phyloP scores from a whole-genome alignment of 345 rosid genomes.

The Aquilaria sinensis region DNA sequence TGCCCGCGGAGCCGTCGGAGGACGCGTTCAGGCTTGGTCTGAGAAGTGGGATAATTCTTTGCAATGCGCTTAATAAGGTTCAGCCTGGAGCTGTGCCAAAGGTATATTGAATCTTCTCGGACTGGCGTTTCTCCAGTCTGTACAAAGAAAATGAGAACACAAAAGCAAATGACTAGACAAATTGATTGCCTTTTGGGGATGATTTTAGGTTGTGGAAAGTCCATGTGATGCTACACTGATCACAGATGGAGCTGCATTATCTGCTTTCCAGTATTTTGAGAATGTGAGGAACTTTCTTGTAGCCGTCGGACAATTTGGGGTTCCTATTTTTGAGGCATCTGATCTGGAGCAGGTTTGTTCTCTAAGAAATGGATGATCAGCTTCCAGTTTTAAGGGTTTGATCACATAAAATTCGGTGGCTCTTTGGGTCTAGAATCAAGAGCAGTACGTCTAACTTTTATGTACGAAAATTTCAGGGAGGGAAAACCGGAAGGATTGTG shows the following conservation, averaged over 20 bases:
- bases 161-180: not conserved
- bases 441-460: conserved; percentile 4
- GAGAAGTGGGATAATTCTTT: conserved; percentile 81
- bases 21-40: conserved; percentile 79
- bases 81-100: conserved; percentile 74
- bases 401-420: not conserved
- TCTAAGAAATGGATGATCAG: not conserved
- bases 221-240: conserved; percentile 65
- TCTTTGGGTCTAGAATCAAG: not conserved
- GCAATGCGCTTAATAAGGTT: conserved; percentile 74
- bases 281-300: conserved; percentile 85
- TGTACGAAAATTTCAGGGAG: conserved; percentile 43
- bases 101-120: conserved; percentile 22
- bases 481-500: conserved; percentile 74
- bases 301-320: conserved; percentile 59
- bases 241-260: conserved; percentile 82
- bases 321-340: conserved; percentile 84
- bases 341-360: conserved; percentile 78
- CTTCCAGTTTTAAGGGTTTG: not conserved
- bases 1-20: conserved; percentile 84
- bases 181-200: not conserved
- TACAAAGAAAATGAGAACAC: no score
- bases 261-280: conserved; percentile 87
- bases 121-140: not conserved
- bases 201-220: conserved; percentile 67